phyloP scores from a whole-genome alignment of 2,329 filamentous ascomycete species.

The Penicillium sp. region DNA sequence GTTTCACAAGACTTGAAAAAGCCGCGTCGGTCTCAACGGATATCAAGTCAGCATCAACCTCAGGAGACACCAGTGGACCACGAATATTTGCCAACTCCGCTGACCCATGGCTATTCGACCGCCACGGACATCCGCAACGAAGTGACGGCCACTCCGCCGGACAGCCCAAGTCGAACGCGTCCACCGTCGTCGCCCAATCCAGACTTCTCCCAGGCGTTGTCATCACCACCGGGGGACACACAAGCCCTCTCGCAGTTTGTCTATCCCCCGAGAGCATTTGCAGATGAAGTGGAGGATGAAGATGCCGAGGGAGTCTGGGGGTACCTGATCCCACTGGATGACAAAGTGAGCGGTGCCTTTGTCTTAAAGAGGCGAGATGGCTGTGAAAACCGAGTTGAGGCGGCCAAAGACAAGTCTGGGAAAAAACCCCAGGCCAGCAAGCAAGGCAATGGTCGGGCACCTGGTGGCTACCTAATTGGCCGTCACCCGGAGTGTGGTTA shows the following conservation, averaged over 20 bases:
- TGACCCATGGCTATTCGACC: slow-evolving; percentile 68
- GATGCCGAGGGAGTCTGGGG: slow-evolving; percentile 89
- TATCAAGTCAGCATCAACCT: slow-evolving; percentile 59
- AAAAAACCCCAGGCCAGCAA: slow-evolving; percentile 52
- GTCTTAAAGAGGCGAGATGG: slow-evolving; percentile 73
- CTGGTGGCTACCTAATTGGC: slow-evolving; percentile 86
- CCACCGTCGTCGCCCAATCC: slow-evolving; percentile 45
- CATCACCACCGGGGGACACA: slow-evolving; percentile 72
- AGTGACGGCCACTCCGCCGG: slow-evolving; percentile 68
- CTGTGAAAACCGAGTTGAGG: slow-evolving; percentile 56
- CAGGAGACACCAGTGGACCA: slow-evolving; percentile 63
- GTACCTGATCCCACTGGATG: slow-evolving; percentile 81
- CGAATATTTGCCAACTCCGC: slow-evolving; percentile 75
- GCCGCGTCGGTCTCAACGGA: slow-evolving; percentile 73
- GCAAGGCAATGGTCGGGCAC: slow-evolving; percentile 57
- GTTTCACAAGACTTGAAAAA: slow-evolving; percentile 71
- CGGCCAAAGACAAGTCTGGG: slow-evolving; percentile 35
- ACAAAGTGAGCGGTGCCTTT: slow-evolving; percentile 66
- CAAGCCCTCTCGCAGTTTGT: slow-evolving; percentile 80
- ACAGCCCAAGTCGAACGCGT: slow-evolving; percentile 56
- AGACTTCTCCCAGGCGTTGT: slow-evolving; percentile 44
- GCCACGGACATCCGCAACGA: slow-evolving; percentile 66
- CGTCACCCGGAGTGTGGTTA: slow-evolving; percentile 90
- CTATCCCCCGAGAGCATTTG: slow-evolving; percentile 68
- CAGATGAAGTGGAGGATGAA: slow-evolving; percentile 84